phyloP scores from a whole-genome alignment of 495 filamentous ascomycete species.

The Hyaloscypha hepaticicola region DNA sequence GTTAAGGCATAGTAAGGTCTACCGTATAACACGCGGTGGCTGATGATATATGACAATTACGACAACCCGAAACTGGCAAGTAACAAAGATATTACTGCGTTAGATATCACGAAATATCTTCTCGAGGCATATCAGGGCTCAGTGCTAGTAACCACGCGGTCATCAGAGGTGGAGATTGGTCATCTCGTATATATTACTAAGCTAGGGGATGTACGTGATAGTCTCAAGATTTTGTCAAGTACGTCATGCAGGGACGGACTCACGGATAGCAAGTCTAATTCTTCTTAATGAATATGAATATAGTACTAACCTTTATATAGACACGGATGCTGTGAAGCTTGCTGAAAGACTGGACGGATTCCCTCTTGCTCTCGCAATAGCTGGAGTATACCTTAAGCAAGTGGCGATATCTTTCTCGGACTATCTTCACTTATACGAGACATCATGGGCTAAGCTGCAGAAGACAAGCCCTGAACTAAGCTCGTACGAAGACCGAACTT shows the following conservation, averaged over 20 bases:
- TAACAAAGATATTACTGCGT: slow-evolving; percentile 16
- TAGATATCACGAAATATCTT: slow-evolving; percentile 39
- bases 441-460: slow-evolving; percentile 34
- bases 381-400: slow-evolving; percentile 38
- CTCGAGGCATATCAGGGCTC: slow-evolving; percentile 38
- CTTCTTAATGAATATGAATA: slow-evolving; percentile 1
- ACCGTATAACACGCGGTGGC: slow-evolving; percentile 41
- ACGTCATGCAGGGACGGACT: slow-evolving; percentile 35
- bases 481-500: slow-evolving; percentile 35
- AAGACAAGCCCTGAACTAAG: slow-evolving; percentile 31
- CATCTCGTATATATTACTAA: slow-evolving; percentile 34
- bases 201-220: slow-evolving; percentile 33
- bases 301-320: slow-evolving; percentile 16
- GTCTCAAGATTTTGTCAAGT: slow-evolving; percentile 38
- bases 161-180: slow-evolving; percentile 34
- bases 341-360: slow-evolving; percentile 33
- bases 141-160: slow-evolving; percentile 44
- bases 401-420: slow-evolving; percentile 21
- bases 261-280: slow-evolving; percentile 20
- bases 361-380: slow-evolving; percentile 35
- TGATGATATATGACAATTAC: no score
- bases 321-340: slow-evolving; percentile 31
- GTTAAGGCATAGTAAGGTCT: slow-evolving; percentile 41
- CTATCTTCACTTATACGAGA: slow-evolving; percentile 29
- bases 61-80: slow-evolving; percentile 38